Base-by-base conservation (phyloP, 2,329 filamentous ascomycete genomes). In the Phaeomoniella chlamydospora region DNA sequence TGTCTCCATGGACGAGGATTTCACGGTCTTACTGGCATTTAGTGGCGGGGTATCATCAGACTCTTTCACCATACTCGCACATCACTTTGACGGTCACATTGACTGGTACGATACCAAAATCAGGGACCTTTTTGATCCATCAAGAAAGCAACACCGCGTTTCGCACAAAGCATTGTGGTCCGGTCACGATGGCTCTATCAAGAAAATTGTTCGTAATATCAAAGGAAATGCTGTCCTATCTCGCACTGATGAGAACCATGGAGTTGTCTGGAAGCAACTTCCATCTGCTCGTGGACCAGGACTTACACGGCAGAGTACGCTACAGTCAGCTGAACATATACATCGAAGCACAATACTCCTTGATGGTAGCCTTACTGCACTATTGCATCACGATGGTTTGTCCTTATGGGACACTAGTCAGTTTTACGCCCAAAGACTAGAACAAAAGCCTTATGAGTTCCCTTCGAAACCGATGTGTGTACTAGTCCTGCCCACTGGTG, bases 181-280 rank as follows among this genome's bases (percentile, higher is more conserved):
- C 2, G 87, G 88, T 1, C 87, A 94, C 59, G 81, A 80, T 12
- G 71, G 71, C 12, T 68, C 83, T 0, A 75, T 94, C 42, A 79
- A 80, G 49, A 93, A 92, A 52, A 82, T 94, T 40, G 79, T 92
- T 32, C 78, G 86, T 41, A 92, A 87, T 49, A 81, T 80, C 31
- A 82, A 77, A 48, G 87, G 86, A 5, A 70, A 75, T 43, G 80
- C 84, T 3, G 65, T 94, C 31, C 75, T 93, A 18, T 93, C 87
- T 4, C 71, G 84, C 35, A 93, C 87, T 0, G 68, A 75, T 40
- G 67, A 77, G 31, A 81, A 84, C 40, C 83, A 93, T 53, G 79
- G 77, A 39, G 76, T 88, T 44, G 71, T 94, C 3, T 94, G 87
- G 87, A 75, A 72, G 41, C 82, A 92, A 52, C 60, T 65, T 37